Base-by-base conservation (phyloP, 768 basidiomycete species). In the Kockovaella imperatae region DNA sequence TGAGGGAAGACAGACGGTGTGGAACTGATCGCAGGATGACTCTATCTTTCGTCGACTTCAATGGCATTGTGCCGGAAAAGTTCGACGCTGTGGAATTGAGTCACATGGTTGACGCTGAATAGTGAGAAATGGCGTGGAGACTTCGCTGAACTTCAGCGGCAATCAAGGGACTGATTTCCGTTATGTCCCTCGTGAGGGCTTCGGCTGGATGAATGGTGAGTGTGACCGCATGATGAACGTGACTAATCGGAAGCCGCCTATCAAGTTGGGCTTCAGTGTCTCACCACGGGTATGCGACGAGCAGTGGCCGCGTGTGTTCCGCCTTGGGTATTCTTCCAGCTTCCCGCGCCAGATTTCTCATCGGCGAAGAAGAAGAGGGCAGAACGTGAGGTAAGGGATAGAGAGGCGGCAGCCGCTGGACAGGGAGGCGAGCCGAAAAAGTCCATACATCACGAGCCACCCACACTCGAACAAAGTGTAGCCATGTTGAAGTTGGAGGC, bases 41-140 rank as follows among this genome's bases (percentile, higher is more conserved):
- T 14, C 46, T 55, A 3, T 58, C 60, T 0, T 61, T 59, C 42
- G 90, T 95, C 45, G 88, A 93, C 69, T 96, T 95, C 72, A 97
- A 96, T 70, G 93, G 93, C 3, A 88, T 95, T 29, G 90, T 97
- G 1, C 91, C 93, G 0, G 93, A 97, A 75, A 97, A 97, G 83
- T 96, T 97, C 69, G 90, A 99, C 64, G 93, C 90, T 2, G 93
- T 99, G 56, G 87, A 83, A 71, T 79, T 95, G 18, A 93, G 87
- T 1, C 90, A 96, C 67, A 78, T 96, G 39, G 91, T 99, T 5
- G 91, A 93, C 64, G 95, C 93, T 36, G 93, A 96, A 74, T 96
- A 96, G 64, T 67, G 36, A 60, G 64, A 51, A 31, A 4, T 2
- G 60, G 85, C 1, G 3, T 10, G 6, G n/a, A 6, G 11, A 21